Evolutionary conservation across 2,329 filamentous ascomycete genomes (phyloP), one percentile per base, ranked within the genome.

Genomic region (Purpureocillium takamizusanense): DNA sequence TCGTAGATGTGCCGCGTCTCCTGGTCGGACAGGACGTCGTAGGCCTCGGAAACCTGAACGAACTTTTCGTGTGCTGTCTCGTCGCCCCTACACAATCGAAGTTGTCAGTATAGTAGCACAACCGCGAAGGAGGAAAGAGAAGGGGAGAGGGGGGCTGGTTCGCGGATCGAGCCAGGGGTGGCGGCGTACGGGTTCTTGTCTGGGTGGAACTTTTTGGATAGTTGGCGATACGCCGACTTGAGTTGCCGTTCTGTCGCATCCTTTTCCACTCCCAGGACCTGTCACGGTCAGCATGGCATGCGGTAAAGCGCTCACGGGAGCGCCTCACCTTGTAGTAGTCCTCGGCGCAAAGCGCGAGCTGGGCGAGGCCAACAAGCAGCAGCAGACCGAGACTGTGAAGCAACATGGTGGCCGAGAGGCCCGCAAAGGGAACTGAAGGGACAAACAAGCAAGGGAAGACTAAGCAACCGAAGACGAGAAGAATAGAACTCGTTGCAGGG

Each of bases 191-290:
- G 88, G 53, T 97, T 97, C 75, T 98, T 98, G 64, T 98, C 92
- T 4, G 92, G 92, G 57, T 98, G 92, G 61, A 76, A 95, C 60
- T 94, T 94, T 64, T 97, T 97, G 68, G 86, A 94, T 10, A 98
- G 72, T 43, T 79, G 81, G 43, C 89, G 79, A 63, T 98, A 98
- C 16, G 92, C 89, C 33, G 85, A 84, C 64, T 98, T 98, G 58
- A 98, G 83, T 53, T 97, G 83, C 54, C 81, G 81, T 38, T 95
- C 88, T 34, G 78, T 81, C 13, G 90, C 90, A 43, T 81, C 71
- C 54, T 78, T 87, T 54, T 82, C 76, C 46, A 98, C 66, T 39
- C 84, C 87, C 18, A 98, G 77, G 42, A 95, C 66, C 79, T 94
- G 36, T 0, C 4, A 14, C 12, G 8, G 17, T 16, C 49, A 25